phyloP scores from a whole-genome alignment of 2,329 filamentous ascomycete genomes.

The Aureobasidium subglaciale region DNA sequence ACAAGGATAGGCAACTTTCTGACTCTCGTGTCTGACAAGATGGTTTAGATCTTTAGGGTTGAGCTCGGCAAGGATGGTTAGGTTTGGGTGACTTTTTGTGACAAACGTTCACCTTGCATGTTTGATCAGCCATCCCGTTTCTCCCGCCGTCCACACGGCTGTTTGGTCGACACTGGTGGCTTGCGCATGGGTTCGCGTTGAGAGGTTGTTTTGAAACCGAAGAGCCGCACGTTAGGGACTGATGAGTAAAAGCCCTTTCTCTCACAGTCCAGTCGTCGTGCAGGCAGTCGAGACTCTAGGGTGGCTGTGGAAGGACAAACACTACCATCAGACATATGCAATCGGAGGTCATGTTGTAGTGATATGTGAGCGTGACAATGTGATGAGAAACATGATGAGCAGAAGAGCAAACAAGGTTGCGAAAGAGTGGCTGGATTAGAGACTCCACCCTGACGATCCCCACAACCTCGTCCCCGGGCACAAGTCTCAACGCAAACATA shows the following conservation, averaged over 20 bases:
- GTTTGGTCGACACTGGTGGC: neutral
- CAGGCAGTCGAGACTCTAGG: neutral
- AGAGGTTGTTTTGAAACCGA: conserved; percentile 6
- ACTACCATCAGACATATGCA: neutral
- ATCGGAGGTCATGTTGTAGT: neutral
- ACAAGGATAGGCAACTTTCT: neutral
- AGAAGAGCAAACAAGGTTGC: neutral
- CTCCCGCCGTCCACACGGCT: neutral
- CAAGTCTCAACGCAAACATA: conserved; percentile 7
- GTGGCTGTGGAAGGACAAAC: neutral
- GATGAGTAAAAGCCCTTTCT: neutral
- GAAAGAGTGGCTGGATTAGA: neutral
- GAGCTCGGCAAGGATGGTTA: neutral
- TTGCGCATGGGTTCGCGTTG: conserved; percentile 8
- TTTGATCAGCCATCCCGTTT: conserved; percentile 9
- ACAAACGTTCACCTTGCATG: neutral
- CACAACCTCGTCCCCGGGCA: neutral
- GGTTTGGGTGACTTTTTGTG: neutral
- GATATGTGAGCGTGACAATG: neutral
- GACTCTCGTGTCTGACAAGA: neutral
- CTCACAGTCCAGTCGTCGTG: neutral
- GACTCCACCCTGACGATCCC: neutral
- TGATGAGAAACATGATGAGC: neutral
- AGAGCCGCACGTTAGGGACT: neutral
- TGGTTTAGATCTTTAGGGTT: neutral